Evolutionary conservation across 2,329 filamentous ascomycete species (phyloP).

Genomic region (Curvularia hawaiiensis): DNA sequence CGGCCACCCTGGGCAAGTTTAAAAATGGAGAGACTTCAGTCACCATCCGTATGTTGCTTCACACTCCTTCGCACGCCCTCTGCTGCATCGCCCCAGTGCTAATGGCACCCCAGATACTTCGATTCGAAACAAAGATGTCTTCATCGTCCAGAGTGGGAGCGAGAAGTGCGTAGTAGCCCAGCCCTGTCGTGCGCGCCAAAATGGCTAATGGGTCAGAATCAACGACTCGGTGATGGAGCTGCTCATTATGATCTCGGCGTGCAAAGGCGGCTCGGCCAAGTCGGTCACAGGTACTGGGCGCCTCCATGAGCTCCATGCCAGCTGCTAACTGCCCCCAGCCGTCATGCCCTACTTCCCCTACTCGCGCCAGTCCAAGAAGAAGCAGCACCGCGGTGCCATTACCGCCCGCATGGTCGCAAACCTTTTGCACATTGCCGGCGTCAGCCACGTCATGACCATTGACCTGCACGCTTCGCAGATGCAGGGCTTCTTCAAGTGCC

Average conservation of each 20-base stretch:
- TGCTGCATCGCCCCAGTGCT: conserved; percentile 15
- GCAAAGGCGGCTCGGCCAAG: conserved; percentile 96
- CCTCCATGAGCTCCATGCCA: conserved; percentile 10
- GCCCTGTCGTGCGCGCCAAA: conserved; percentile 11
- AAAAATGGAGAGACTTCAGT: conserved; percentile 74
- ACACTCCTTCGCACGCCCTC: neutral
- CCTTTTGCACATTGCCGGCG: conserved; percentile 87
- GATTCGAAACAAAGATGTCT: conserved; percentile 97
- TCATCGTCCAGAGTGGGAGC: conserved; percentile 97
- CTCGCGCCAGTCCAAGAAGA: conserved; percentile 98
- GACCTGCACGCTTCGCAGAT: conserved; percentile 94
- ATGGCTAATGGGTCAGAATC: conserved; percentile 60
- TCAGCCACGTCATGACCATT: conserved; percentile 97
- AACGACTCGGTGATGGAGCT: conserved; percentile 99
- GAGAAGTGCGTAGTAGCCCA: conserved; percentile 60
- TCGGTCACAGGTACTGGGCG: conserved; percentile 82
- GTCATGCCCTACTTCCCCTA: conserved; percentile 98
- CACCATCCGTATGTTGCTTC: conserved; percentile 59
- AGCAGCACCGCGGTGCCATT: conserved; percentile 93
- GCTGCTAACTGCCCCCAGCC: conserved; percentile 56
- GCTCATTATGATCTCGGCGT: conserved; percentile 98
- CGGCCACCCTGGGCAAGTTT: conserved; percentile 68
- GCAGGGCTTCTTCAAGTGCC: conserved; percentile 98
- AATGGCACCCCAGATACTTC: conserved; percentile 57
- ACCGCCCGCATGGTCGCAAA: conserved; percentile 98